Base-by-base conservation (phyloP, 208 protist species). In the Acanthamoeba castellanii region DNA sequence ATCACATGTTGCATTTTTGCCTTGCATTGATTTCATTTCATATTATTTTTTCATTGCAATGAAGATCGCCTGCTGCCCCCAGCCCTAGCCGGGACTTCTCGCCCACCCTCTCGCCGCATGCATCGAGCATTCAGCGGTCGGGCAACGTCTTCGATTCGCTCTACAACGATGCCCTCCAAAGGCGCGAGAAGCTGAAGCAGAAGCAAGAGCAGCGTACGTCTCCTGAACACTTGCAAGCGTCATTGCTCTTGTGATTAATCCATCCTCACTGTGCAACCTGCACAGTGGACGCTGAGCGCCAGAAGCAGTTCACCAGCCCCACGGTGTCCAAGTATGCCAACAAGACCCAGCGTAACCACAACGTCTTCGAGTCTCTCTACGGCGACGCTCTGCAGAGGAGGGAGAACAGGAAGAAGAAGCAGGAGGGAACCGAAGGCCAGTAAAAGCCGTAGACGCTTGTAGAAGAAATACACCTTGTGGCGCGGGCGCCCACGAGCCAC, bases 61-160 rank as follows among this genome's bases (percentile, higher is more conserved):
- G 50, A 2, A 55, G 50, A 18, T 55, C 50, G 0, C 7, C 50
- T 55, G 50, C 50, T 55, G 50, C 50, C 50, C 50, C 59, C 20
- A 66, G 59, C 59, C 59, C 59, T 1, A 66, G 59, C 59, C 76
- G 50, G 45, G 42, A 47, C 8, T 91, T 91, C 84, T 70, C 52
- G 52, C 84, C 84, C 27, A 68, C 55, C 30, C 32, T 91, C 37
- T 70, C 84, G 30, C 30, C 30, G 20, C 45, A 91, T 59, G 84
- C 84, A 20, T 25, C 45, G 18, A 42, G 22, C 32, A 91, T 91
- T 68, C 30, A 59, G 13, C 84, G 84, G 3, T 72, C 50, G 16
- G 84, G 84, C 59, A 68, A 91, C 18, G 84, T 91, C 57, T 91
- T 91, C 59, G 84, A 91, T 30, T 91, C 84, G 22, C 84, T 91